A percentile compares a stretch with the other conserved stretches of the same genome.
Conservation (phyloP, 1,139 yeast genomes). For the Blastobotrys malaysiensis region DNA sequence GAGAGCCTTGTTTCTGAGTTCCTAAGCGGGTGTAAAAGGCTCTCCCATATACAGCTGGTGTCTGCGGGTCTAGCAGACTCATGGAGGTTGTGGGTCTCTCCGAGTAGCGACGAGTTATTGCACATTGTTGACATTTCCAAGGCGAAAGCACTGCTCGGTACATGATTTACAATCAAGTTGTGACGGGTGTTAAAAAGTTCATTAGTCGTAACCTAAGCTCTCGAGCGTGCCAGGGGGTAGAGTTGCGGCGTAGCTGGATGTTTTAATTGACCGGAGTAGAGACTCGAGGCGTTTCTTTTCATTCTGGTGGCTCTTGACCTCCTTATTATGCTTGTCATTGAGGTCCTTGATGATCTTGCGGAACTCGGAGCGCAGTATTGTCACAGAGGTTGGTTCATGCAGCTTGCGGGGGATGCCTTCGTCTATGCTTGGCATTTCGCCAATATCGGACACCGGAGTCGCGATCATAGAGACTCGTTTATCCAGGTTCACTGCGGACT, state of each 20-base stretch:
- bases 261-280: conserved; percentile 29
- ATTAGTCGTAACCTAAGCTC: conserved; percentile 12
- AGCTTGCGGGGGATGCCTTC: conserved; percentile 1
- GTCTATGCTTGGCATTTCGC: conserved; percentile 3
- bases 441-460: neutral
- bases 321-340: conserved; percentile 55
- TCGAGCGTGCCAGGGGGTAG: conserved; percentile 20
- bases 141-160: neutral
- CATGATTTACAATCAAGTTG: too few relatives aligned
- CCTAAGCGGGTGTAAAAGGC: neutral
- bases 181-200: neutral
- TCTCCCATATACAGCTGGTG: neutral
- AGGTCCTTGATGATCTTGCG: conserved; percentile 60
- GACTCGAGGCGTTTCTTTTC: conserved; percentile 49
- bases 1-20: neutral
- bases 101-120: neutral
- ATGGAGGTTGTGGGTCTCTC: neutral
- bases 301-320: conserved; percentile 52
- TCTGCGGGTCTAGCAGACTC: neutral
- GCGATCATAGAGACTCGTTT: conserved; percentile 23
- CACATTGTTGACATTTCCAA: neutral
- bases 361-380: conserved; percentile 60
- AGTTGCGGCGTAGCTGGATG: conserved; percentile 21
- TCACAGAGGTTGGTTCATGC: conserved; percentile 24
- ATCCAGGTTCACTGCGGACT: conserved; percentile 19